These are phyloP conservation scores for Rubus parviflorus DNA, from an alignment of 306 rosid species.

Conservation along the genomic window DNA sequence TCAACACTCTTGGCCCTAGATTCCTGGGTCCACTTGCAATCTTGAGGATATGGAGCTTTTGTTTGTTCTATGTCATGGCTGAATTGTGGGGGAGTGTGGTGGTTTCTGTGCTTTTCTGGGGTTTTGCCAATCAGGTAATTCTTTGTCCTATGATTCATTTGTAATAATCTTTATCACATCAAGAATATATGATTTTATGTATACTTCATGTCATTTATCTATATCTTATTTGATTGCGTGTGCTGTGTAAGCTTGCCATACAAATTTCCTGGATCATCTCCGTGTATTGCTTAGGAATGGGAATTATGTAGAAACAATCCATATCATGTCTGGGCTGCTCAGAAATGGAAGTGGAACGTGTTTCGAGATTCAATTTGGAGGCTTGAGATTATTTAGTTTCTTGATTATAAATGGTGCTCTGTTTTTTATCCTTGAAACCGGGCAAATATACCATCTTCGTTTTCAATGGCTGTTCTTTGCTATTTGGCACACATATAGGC, in stretches of 20 bases:
- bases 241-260: neutral
- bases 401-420: slow-evolving; percentile 4
- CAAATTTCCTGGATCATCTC: neutral
- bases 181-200: neutral
- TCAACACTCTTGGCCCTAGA: slow-evolving; percentile 73
- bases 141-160: slow-evolving; percentile 5
- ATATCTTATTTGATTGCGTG: neutral
- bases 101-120: slow-evolving; percentile 92
- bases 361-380: neutral
- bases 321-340: neutral
- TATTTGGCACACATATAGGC: neutral
- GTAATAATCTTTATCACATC: neutral
- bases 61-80: slow-evolving; percentile 99
- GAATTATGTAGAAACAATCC: neutral
- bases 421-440: neutral
- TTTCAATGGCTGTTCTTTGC: neutral
- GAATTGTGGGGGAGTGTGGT: slow-evolving; percentile 99
- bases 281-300: neutral
- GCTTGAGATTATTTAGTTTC: neutral
- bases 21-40: slow-evolving; percentile 92
- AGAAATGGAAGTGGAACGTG: neutral
- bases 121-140: slow-evolving; percentile 92
- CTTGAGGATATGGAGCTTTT: slow-evolving; percentile 92
- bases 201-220: neutral
- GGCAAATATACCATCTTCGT: neutral